phyloP scores from a whole-genome alignment of 106 monocot species.

The Allium sativum region DNA sequence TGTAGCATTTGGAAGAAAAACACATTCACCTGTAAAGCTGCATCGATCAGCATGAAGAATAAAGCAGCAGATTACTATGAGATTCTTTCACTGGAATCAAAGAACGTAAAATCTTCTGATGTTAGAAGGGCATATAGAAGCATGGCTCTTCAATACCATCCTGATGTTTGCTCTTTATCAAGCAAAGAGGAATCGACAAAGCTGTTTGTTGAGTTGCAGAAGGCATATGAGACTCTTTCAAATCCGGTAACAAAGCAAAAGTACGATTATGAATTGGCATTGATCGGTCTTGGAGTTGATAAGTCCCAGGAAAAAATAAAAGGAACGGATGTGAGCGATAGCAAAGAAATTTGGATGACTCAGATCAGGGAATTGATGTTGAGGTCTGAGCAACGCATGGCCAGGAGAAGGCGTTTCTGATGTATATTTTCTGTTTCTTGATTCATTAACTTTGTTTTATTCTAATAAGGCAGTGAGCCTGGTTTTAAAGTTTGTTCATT shows the following conservation, averaged over 20 bases:
- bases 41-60: slow-evolving; percentile 5
- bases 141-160: slow-evolving; percentile 12
- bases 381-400: neutral
- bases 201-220: slow-evolving; percentile 19
- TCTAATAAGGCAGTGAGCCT: too few relatives aligned
- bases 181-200: slow-evolving; percentile 9
- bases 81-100: slow-evolving; percentile 10
- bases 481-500: too few relatives aligned
- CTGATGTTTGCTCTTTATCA: slow-evolving; percentile 10
- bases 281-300: neutral
- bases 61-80: slow-evolving; percentile 7
- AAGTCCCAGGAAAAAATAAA: neutral
- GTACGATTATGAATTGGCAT: slow-evolving; percentile 2
- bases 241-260: slow-evolving; percentile 5
- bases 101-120: neutral
- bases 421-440: too few relatives aligned
- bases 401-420: neutral
- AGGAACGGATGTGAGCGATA: neutral
- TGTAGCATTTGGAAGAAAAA: too few relatives aligned
- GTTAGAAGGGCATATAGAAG: slow-evolving; percentile 13
- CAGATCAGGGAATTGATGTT: neutral
- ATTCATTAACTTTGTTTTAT: too few relatives aligned
- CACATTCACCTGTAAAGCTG: neutral
- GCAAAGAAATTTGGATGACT: slow-evolving; percentile 1
- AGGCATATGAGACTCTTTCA: slow-evolving; percentile 26